phyloP scores from a whole-genome alignment of 192 early-diverging fungal genomes.

The Backusella parvicylindrica region DNA sequence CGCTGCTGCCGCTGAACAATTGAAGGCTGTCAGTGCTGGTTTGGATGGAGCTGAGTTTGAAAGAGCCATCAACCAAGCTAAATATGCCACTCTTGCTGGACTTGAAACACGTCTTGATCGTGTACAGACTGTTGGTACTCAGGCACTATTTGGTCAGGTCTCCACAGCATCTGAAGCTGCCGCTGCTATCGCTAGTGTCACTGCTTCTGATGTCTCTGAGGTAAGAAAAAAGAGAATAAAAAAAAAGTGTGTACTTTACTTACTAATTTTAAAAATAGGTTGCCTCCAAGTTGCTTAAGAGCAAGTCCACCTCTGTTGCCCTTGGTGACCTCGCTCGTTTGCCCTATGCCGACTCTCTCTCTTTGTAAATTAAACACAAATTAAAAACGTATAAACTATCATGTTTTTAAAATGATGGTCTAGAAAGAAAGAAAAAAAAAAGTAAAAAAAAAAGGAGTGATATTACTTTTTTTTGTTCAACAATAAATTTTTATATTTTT shows the following conservation, averaged over 20 bases:
- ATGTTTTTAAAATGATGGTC: neutral
- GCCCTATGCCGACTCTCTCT: constrained; percentile 76
- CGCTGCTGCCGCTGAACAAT: constrained; percentile 55
- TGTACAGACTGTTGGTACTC: constrained; percentile 44
- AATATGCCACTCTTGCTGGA: constrained; percentile 47
- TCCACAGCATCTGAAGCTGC: constrained; percentile 36
- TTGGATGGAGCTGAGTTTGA: constrained; percentile 54
- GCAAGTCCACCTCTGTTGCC: constrained; percentile 77
- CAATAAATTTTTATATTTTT: neutral
- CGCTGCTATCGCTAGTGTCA: constrained; percentile 49
- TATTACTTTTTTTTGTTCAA: neutral
- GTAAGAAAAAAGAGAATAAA: constrained; percentile 32
- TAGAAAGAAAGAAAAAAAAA: neutral
- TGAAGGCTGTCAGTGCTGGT: constrained; percentile 51
- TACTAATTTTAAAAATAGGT: constrained; percentile 29
- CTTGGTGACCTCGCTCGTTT: constrained; percentile 68
- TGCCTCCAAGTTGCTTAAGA: constrained; percentile 58
- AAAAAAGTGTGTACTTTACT: neutral
- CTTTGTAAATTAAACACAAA: constrained; percentile 29
- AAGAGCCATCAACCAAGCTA: constrained; percentile 65
- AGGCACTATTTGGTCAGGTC: constrained; percentile 34
- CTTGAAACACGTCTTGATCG: constrained; percentile 46
- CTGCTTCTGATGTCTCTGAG: constrained; percentile 59
- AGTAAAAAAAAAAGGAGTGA: neutral
- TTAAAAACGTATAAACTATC: neutral